A percentile compares a stretch with the other conserved stretches of the same genome.
phyloP scores from a whole-genome alignment of 1,284 basidiomycete species.

The Trichosporon sp. region DNA sequence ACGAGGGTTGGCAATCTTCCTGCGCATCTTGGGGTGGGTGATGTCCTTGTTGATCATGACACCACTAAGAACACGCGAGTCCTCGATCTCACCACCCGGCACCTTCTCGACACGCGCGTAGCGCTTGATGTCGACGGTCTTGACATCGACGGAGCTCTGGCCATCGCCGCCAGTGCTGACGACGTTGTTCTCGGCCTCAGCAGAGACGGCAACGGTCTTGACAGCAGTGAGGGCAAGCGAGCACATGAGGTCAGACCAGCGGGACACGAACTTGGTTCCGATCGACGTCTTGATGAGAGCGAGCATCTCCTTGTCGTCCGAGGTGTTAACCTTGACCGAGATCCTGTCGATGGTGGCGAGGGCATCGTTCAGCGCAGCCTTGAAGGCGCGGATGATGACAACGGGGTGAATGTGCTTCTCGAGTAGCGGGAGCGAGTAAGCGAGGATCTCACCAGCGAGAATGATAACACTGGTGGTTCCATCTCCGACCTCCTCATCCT shows the following conservation, averaged over 20 bases:
- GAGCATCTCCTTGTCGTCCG: constrained; percentile 86
- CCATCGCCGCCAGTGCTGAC: constrained; percentile 48
- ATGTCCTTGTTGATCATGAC: constrained; percentile 99
- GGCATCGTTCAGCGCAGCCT: constrained; percentile 86
- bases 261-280: constrained; percentile 95
- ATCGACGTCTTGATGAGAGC: constrained; percentile 96
- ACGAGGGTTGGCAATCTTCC: constrained; percentile 83
- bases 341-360: constrained; percentile 71
- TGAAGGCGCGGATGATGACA: constrained; percentile 97
- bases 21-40: constrained; percentile 93
- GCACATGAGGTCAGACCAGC: constrained; percentile 99
- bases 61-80: constrained; percentile 78
- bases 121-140: constrained; percentile 94
- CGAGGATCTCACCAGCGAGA: constrained; percentile 43
- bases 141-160: constrained; percentile 51
- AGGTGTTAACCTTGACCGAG: constrained; percentile 82
- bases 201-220: constrained; percentile 63
- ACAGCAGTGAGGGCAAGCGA: constrained; percentile 87
- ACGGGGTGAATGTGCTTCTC: constrained; percentile 97
- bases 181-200: constrained; percentile 47
- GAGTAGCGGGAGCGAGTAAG: constrained; percentile 55
- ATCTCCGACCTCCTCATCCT: constrained; percentile 98
- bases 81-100: constrained; percentile 94
- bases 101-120: constrained; percentile 97
- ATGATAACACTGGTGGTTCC: constrained; percentile 98